Percentiles rank a stretch among this genome's conserved stretches.
These are phyloP conservation scores for Capsicum pubescens DNA, from an alignment of 257 asterid genomes.

Conservation along the genomic window DNA sequence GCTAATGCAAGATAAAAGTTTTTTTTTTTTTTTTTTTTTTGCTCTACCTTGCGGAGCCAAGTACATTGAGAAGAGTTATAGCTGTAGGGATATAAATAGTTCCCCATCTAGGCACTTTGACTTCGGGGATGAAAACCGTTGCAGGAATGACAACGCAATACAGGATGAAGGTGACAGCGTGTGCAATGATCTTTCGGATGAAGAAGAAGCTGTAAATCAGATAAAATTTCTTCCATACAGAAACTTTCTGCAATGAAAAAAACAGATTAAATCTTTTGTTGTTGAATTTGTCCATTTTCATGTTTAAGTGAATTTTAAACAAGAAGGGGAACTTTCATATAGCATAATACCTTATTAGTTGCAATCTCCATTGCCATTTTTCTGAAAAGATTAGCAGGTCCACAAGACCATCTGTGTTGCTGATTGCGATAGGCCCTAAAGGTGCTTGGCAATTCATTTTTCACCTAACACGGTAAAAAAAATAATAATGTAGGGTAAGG, in stretches of 20 bases:
- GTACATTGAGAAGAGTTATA: slow-evolving; percentile 40
- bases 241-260: slow-evolving; percentile 36
- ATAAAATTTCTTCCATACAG: slow-evolving; percentile 41
- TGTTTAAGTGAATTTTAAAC: background rate
- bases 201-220: slow-evolving; percentile 43
- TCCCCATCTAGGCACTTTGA: slow-evolving; percentile 42
- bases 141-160: slow-evolving; percentile 41
- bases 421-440: slow-evolving; percentile 87
- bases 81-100: slow-evolving; percentile 36
- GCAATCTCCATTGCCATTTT: slow-evolving; percentile 81
- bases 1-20: background rate
- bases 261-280: background rate
- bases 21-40: background rate
- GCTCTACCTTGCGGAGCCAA: slow-evolving; percentile 41
- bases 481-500: background rate
- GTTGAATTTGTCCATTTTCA: background rate
- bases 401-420: slow-evolving; percentile 99
- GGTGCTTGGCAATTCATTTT: slow-evolving; percentile 93
- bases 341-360: slow-evolving; percentile 67
- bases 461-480: slow-evolving; percentile 53
- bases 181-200: slow-evolving; percentile 40
- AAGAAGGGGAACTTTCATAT: background rate
- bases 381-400: slow-evolving; percentile 88
- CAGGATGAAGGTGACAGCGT: slow-evolving; percentile 36
- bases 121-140: slow-evolving; percentile 37